A percentile compares a stretch with the other conserved stretches of the same genome.
Conservation (phyloP, 1,284 basidiomycete species). For the Mycosarcoma maydis region DNA sequence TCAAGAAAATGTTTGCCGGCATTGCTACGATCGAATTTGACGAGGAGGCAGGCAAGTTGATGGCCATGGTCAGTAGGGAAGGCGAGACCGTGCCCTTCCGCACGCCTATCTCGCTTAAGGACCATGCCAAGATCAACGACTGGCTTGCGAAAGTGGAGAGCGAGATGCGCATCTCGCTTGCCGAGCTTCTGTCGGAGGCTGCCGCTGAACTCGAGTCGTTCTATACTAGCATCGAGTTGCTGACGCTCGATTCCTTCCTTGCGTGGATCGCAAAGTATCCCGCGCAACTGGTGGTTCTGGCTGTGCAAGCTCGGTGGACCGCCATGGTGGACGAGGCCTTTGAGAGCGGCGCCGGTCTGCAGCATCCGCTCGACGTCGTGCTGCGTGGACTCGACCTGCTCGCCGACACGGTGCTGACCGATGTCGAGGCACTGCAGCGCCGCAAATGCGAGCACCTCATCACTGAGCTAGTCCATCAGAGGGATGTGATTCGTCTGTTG, state of each 20-base stretch:
- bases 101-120: constrained; percentile 84
- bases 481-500: constrained; percentile 88
- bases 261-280: constrained; percentile 92
- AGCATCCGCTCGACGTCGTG: constrained; percentile 79
- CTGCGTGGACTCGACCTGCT: constrained; percentile 87
- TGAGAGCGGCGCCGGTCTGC: constrained; percentile 72
- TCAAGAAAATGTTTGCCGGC: constrained; percentile 99
- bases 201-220: constrained; percentile 82
- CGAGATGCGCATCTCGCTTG: constrained; percentile 92
- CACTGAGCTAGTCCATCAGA: constrained; percentile 96
- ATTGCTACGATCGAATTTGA: constrained; percentile 89
- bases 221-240: constrained; percentile 73
- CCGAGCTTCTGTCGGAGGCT: constrained; percentile 79
- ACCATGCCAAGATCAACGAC: constrained; percentile 97
- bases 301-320: constrained; percentile 94
- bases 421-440: constrained; percentile 85
- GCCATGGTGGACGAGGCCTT: constrained; percentile 81
- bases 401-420: constrained; percentile 92
- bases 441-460: constrained; percentile 98
- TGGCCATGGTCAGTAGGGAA: constrained; percentile 72
- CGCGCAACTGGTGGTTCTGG: constrained; percentile 92
- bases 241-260: constrained; percentile 77
- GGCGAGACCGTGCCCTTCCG: constrained; percentile 90
- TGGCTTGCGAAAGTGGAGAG: constrained; percentile 93
- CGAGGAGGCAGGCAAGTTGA: constrained; percentile 68